Evolutionary conservation across 2,329 filamentous ascomycete species (phyloP), one percentile per base, ranked within the genome.

Genomic region (Thyridium curvatum): DNA sequence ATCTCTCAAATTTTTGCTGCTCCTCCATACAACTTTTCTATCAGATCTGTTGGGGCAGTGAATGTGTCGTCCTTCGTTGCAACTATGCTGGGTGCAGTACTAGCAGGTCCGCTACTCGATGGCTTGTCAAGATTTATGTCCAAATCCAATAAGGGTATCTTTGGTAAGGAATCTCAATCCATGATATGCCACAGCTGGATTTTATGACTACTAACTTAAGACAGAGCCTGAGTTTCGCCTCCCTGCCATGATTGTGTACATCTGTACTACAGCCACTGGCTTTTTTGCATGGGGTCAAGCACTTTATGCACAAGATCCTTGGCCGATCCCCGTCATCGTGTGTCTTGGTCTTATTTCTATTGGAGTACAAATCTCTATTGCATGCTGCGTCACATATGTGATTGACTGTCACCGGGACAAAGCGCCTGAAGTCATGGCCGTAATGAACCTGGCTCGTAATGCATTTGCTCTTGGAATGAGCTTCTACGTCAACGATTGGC

Each of bases 401-500:
- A 54, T 57, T 28, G 61, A 65, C 50, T 61, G 60, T 39, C 61
- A 64, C 46, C 54, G 56, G 13, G 49, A 58, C 30, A 55, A 60
- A 34, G 59, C 60, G 2, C 56, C 57, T 12, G 60, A 64, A 41
- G 60, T 59, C 1, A 59, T 64, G 34, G 58, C 60, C 1, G 50
- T 52, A 14, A 61, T 65, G 55, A 62, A 60, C 41, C 63, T 61
- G 35, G 41, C 59, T 32, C 64, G 63, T 50, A 64, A 62, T 38
- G 39, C 62, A 33, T 61, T 64, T 37, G 54, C 59, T 2, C 63
- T 63, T 34, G 54, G 60, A 0, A 41, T 66, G 36, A 60, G 60
- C 2, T 64, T 65, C 39, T 65, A 62, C 38, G 49, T 55, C 44
- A 64, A 62, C 35, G 55, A 58, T 32, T 65, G 62, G 61, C 57